A percentile compares a stretch with the other conserved stretches of the same genome.
These are phyloP conservation scores for Teunomyces tritomae DNA, from an alignment of 805 yeast species.

Conservation along the genomic window DNA sequence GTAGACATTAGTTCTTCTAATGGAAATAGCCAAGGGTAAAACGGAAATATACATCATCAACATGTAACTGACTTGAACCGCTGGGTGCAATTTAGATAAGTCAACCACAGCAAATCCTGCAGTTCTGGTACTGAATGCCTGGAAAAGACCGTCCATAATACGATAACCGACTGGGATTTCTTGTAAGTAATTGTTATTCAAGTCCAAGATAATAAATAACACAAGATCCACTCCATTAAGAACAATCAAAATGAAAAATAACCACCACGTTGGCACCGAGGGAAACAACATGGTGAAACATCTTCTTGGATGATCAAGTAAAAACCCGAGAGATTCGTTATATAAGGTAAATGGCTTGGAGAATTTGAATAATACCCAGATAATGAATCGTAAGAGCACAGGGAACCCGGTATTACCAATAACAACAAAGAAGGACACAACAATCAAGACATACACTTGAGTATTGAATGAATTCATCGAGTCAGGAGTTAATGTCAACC, in stretches of 20 bases:
- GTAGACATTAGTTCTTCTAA: slow-evolving; percentile 94
- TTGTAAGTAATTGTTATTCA: slow-evolving; percentile 46
- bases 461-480: slow-evolving; percentile 69
- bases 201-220: slow-evolving; percentile 75
- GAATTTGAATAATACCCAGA: slow-evolving; percentile 73
- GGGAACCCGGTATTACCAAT: slow-evolving; percentile 97
- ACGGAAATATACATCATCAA: slow-evolving; percentile 98
- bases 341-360: slow-evolving; percentile 62
- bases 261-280: slow-evolving; percentile 93
- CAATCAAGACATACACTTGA: slow-evolving; percentile 62
- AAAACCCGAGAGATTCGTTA: slow-evolving; percentile 77
- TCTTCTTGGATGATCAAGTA: slow-evolving; percentile 94
- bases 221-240: slow-evolving; percentile 78
- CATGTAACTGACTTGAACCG: slow-evolving; percentile 89
- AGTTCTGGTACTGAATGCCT: slow-evolving; percentile 89
- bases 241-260: slow-evolving; percentile 66
- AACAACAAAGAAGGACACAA: slow-evolving; percentile 68
- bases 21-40: slow-evolving; percentile 91
- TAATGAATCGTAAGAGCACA: slow-evolving; percentile 68
- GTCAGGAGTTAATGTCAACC: slow-evolving; percentile 76
- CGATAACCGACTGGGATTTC: slow-evolving; percentile 63
- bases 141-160: slow-evolving; percentile 80
- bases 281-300: slow-evolving; percentile 94
- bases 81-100: slow-evolving; percentile 73
- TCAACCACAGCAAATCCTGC: slow-evolving; percentile 84